Evolutionary conservation across 768 basidiomycete genomes (phyloP).

Genomic region (Pleurotus djamor): DNA sequence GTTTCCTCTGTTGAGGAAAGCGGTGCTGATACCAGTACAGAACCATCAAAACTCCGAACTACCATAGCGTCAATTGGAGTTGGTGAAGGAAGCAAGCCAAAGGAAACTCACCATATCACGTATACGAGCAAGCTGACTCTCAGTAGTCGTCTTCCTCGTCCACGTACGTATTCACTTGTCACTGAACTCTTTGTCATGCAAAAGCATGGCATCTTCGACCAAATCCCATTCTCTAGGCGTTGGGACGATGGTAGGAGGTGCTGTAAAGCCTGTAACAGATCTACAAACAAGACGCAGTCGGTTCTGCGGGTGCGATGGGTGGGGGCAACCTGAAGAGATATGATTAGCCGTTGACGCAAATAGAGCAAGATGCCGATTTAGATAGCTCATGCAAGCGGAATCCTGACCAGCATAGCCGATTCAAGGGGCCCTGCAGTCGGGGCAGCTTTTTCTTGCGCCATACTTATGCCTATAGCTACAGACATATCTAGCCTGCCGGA

Average conservation of each 20-base stretch:
- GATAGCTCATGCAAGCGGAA: too few species aligned
- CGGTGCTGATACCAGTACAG: slow-evolving; percentile 91
- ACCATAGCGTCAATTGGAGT: background rate
- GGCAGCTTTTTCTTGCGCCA: too few species aligned
- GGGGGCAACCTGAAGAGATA: slow-evolving; percentile 26
- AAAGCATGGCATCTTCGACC: slow-evolving; percentile 75
- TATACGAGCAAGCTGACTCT: slow-evolving; percentile 64
- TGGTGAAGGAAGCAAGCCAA: background rate
- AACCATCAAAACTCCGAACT: slow-evolving; percentile 81
- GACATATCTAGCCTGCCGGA: too few species aligned
- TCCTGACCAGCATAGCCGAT: too few species aligned
- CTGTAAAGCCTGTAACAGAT: slow-evolving; percentile 63
- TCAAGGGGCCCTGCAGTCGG: too few species aligned
- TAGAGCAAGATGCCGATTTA: too few species aligned
- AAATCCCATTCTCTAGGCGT: slow-evolving; percentile 73
- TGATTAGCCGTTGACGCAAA: too few species aligned
- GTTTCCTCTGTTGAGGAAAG: slow-evolving; percentile 95
- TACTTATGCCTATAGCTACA: too few species aligned
- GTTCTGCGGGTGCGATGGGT: slow-evolving; percentile 64
- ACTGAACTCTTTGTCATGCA: slow-evolving; percentile 86
- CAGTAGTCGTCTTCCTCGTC: slow-evolving; percentile 63
- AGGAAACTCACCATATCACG: slow-evolving; percentile 60
- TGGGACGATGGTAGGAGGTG: slow-evolving; percentile 81
- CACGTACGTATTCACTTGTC: slow-evolving; percentile 75
- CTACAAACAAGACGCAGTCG: slow-evolving; percentile 77